Evolutionary conservation across 2,329 filamentous ascomycete genomes (phyloP).

Genomic region (Fusarium heterosporum): DNA sequence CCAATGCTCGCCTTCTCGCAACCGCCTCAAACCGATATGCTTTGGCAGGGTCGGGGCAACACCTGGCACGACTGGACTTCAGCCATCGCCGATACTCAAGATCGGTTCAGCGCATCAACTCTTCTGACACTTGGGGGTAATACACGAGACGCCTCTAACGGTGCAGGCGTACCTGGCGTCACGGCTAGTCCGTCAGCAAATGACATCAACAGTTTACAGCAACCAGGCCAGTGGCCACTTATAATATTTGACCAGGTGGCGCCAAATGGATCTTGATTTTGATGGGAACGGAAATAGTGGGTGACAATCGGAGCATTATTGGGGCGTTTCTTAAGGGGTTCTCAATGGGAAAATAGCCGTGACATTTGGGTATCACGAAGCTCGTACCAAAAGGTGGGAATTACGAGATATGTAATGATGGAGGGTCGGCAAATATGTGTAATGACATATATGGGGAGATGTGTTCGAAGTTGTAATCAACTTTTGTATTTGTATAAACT

Average conservation of each 20-base stretch:
- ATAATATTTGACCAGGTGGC: constrained; percentile 49
- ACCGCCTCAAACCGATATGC: constrained; percentile 49
- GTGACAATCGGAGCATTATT: constrained; percentile 31
- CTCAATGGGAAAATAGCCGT: constrained; percentile 16
- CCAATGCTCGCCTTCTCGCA: constrained; percentile 57
- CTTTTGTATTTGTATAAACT: constrained; percentile 18
- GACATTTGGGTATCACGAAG: constrained; percentile 8
- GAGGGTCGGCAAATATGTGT: constrained; percentile 20
- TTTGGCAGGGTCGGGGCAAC: constrained; percentile 55
- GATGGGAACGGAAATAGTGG: constrained; percentile 4
- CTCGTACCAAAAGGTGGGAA: background rate
- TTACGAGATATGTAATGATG: constrained; percentile 34
- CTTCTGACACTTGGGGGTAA: constrained; percentile 59
- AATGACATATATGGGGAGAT: constrained; percentile 1
- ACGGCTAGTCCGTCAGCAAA: constrained; percentile 36
- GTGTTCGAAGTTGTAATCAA: constrained; percentile 4
- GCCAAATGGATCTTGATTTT: constrained; percentile 43
- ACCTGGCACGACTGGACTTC: constrained; percentile 68
- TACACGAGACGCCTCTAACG: constrained; percentile 34
- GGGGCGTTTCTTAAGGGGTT: constrained; percentile 30
- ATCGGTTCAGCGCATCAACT: constrained; percentile 62
- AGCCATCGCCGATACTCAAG: constrained; percentile 62
- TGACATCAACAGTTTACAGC: constrained; percentile 47
- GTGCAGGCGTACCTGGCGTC: constrained; percentile 31
- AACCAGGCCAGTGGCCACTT: constrained; percentile 49